A percentile compares a stretch with the other conserved stretches of the same genome.
These are phyloP conservation scores for Mucor sp. DNA, from an alignment of 371 early-diverging fungal genomes.

Conservation along the genomic window DNA sequence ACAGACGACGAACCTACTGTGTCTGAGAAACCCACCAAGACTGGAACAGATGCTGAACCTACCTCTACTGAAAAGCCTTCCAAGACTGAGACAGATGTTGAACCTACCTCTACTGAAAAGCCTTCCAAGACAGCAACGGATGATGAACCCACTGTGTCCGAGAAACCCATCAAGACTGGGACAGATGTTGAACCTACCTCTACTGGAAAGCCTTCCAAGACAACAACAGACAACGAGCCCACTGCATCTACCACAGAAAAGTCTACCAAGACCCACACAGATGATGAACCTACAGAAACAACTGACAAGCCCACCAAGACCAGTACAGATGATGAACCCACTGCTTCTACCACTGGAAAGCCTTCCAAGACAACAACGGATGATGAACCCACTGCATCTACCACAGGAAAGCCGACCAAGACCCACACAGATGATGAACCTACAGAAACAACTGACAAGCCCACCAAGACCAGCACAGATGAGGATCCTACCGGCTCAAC, in stretches of 20 bases:
- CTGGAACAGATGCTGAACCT: not conserved
- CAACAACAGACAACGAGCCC: slow-evolving; percentile 9
- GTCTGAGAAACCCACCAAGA: not conserved
- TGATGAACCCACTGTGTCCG: not conserved
- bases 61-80: not conserved
- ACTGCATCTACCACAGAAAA: not conserved
- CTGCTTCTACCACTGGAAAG: not conserved
- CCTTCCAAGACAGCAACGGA: not conserved
- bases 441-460: not conserved
- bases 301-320: not conserved
- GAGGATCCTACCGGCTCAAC: not conserved
- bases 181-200: slow-evolving; percentile 9
- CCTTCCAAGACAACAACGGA: not conserved
- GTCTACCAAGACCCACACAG: not conserved
- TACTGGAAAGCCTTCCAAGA: slow-evolving; percentile 2
- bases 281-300: not conserved
- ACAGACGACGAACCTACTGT: not conserved
- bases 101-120: not conserved
- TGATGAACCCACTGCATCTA: not conserved
- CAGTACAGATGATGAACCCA: not conserved
- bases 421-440: not conserved
- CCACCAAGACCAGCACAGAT: not conserved
- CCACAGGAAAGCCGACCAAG: not conserved
- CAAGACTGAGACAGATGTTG: not conserved
- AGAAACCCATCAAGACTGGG: not conserved